These are phyloP conservation scores for Phoma sp. DNA, from an alignment of 2,329 filamentous ascomycete genomes.

Conservation along the genomic window DNA sequence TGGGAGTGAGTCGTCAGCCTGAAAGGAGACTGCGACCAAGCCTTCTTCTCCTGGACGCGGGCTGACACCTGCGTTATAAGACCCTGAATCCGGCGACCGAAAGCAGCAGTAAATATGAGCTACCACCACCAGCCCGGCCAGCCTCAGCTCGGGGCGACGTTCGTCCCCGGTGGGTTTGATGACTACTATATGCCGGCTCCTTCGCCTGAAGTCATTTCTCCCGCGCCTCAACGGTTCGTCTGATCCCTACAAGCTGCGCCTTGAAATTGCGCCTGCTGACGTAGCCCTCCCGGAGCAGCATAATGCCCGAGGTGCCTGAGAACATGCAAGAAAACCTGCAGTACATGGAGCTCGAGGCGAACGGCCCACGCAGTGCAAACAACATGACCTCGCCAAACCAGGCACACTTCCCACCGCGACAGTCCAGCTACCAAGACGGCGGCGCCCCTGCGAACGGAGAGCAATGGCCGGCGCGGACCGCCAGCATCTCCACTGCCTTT, in stretches of 20 bases:
- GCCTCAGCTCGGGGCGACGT: constrained; percentile 61
- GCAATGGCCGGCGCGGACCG: constrained; percentile 41
- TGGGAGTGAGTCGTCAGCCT: constrained; percentile 20
- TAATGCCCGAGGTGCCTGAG: constrained; percentile 93
- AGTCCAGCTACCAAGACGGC: constrained; percentile 40
- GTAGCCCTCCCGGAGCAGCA: constrained; percentile 58
- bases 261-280: constrained; percentile 41
- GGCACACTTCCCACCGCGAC: constrained; percentile 38
- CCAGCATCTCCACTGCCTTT: constrained; percentile 47
- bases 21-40: constrained; percentile 21
- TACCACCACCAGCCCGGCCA: constrained; percentile 47
- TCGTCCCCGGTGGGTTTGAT: constrained; percentile 70
- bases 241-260: constrained; percentile 25
- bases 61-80: constrained; percentile 34
- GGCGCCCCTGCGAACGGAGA: constrained; percentile 23
- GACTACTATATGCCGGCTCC: constrained; percentile 68
- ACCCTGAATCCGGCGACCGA: constrained; percentile 18
- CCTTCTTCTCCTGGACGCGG: constrained; percentile 27
- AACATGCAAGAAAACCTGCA: constrained; percentile 96
- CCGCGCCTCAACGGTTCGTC: constrained; percentile 71
- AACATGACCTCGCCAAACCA: constrained; percentile 38
- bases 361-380: constrained; percentile 48
- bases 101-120: constrained; percentile 39
- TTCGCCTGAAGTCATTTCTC: constrained; percentile 69
- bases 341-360: constrained; percentile 83